These are phyloP conservation scores for Capsicum baccatum DNA, from an alignment of 257 asterid species.

Conservation along the genomic window DNA sequence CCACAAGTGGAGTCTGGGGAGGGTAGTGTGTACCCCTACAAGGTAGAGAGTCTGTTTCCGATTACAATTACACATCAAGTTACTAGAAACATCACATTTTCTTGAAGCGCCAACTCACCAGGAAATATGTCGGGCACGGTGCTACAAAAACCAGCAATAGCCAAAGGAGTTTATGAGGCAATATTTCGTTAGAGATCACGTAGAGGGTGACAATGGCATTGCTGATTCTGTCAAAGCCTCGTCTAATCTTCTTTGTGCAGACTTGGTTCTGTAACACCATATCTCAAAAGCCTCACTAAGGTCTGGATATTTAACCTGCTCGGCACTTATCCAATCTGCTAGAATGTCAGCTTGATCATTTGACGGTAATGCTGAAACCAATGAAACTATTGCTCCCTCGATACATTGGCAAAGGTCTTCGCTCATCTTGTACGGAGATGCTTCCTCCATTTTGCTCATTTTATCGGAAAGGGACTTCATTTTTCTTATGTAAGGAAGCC, in stretches of 20 bases:
- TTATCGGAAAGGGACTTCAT: constrained; percentile 63
- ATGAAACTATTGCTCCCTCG: constrained; percentile 78
- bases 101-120: background rate
- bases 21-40: too few relatives aligned
- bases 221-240: constrained; percentile 46
- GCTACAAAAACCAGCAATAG: background rate
- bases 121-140: background rate
- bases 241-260: constrained; percentile 75
- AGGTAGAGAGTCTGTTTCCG: too few relatives aligned
- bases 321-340: constrained; percentile 69
- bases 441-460: constrained; percentile 40
- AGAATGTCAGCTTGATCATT: constrained; percentile 78
- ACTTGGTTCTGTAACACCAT: constrained; percentile 84
- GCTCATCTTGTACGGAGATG: constrained; percentile 62
- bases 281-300: constrained; percentile 86
- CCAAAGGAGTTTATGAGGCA: background rate
- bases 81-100: background rate
- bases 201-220: constrained; percentile 47
- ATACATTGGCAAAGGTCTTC: constrained; percentile 73
- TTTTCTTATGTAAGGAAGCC: constrained; percentile 78
- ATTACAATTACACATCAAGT: constrained; percentile 19
- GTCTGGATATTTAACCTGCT: constrained; percentile 68
- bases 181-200: background rate
- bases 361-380: constrained; percentile 72
- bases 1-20: too few relatives aligned